These are phyloP conservation scores for Sphaerulina vaccinii DNA, from an alignment of 2,329 filamentous ascomycete genomes.

Conservation along the genomic window DNA sequence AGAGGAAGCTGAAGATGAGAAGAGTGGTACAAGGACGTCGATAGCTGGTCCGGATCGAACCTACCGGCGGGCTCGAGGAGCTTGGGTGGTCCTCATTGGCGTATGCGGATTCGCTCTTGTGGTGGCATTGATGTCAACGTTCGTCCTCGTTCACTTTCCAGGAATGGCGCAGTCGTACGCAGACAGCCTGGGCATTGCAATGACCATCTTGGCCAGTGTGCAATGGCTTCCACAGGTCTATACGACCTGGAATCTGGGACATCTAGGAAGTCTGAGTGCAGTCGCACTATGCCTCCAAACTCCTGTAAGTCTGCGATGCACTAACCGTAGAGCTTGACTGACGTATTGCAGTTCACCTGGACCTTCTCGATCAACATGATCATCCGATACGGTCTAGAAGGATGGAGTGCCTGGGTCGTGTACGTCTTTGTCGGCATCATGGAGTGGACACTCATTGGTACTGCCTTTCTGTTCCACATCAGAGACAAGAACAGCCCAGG, in stretches of 20 bases:
- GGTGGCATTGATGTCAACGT: conserved; percentile 61
- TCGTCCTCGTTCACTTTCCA: conserved; percentile 64
- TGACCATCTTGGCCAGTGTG: conserved; percentile 72
- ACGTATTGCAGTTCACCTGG: conserved; percentile 33
- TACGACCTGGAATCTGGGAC: conserved; percentile 80
- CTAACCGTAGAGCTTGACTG: conserved; percentile 15
- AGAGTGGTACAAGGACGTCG: conserved; percentile 27
- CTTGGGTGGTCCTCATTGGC: conserved; percentile 56
- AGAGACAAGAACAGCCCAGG: conserved; percentile 41
- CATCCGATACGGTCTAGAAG: conserved; percentile 67
- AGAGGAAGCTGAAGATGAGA: conserved; percentile 33
- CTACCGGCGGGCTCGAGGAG: conserved; percentile 30
- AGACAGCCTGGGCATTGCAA: conserved; percentile 74
- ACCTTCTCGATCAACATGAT: conserved; percentile 75
- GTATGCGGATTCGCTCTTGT: conserved; percentile 71
- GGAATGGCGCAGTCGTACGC: conserved; percentile 70
- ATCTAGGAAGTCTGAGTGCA: conserved; percentile 85
- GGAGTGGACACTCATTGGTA: conserved; percentile 72
- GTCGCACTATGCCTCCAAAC: conserved; percentile 98
- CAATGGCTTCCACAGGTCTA: conserved; percentile 92
- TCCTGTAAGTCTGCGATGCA: conserved; percentile 62
- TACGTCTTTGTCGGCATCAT: conserved; percentile 79
- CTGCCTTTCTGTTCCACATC: conserved; percentile 76
- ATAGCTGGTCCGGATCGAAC: conserved; percentile 31
- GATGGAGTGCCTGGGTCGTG: conserved; percentile 92